Evolutionary conservation across 2,329 filamentous ascomycete genomes (phyloP), one percentile per base, ranked within the genome.

Genomic region (Dactylellina leptospora): DNA sequence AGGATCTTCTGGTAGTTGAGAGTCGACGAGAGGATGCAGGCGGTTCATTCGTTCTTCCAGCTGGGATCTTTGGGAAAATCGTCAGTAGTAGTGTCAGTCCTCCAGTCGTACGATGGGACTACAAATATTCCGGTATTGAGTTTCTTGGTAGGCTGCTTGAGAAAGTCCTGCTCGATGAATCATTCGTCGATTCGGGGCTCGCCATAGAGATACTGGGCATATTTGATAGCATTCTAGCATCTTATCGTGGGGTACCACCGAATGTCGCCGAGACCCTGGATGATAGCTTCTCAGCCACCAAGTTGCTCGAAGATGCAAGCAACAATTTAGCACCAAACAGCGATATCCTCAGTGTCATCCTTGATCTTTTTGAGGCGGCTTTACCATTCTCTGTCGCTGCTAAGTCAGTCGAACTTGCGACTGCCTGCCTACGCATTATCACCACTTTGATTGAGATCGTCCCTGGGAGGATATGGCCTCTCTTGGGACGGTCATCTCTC

Each of bases 381-480:
- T 77, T 82, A 66, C 83, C 82, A 70, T 80, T 77, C 71, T 79
- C 78, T 75, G 84, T 84, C 11, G 82, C 84, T 36, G 84, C 85
- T n/a, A 87, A 88, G 40, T 85, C 87, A 9, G 81, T 88, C 42
- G 85, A 87, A 33, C 83, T 96, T 25, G 83, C 88, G 1, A 84
- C 93, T 50, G 87, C 90, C 22, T 96, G 92, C 78, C 81, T 93
- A 20, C 88, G 92, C 58, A 97, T 97, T 77, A 82, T 96, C 36
- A 85, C 90, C 75, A 87, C 89, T 1, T 82, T 96, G 16, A 80
- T 95, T 23, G 83, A 85, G 8, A 76, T 90, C n/a, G 86, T 89
- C 55, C 93, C 95, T 0, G 90, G 90, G 63, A 85, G 93, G 70
- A 88, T 96, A 4, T 97, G 95, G 93, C 92, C 93, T 2, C 91